Evolutionary conservation across 2,329 filamentous ascomycete species (phyloP), one percentile per base, ranked within the genome.

Genomic region (Diaporthe helianthi): DNA sequence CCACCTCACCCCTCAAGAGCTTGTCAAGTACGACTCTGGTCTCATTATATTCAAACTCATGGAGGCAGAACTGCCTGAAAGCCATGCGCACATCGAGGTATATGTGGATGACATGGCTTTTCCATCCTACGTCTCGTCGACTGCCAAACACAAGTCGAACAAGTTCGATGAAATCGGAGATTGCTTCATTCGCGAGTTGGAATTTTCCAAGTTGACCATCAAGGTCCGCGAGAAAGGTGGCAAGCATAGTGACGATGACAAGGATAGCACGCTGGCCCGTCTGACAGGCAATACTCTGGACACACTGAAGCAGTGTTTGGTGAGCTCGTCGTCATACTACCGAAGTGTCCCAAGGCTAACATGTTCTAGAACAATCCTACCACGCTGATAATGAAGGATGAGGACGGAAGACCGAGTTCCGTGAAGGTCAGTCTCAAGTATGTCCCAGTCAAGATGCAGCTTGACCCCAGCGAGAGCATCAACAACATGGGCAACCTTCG

Each of bases 401-500:
- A 92, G 22, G 87, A 95, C 51, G 94, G 94, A 64, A 86, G 87
- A 69, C 80, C 90, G 31, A 94, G 89, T 82, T 94, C 90, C 76
- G 86, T 99, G 77, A 97, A 91, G 74, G 92, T 99, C 77, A 97
- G 92, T 82, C 87, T 98, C 76, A 97, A 97, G 80, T 99, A 97
- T 78, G 90, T 99, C 29, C 96, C 96, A 0, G 90, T 98, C 71
- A 90, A 93, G 82, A 99, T 99, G 96, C 85, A 90, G 68, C 91
- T 99, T 60, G 94, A 99, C 76, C 92, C 96, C 0, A 93, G 90
- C 75, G 96, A 99, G 81, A 98, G 94, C 76, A 97, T 99, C 85
- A 98, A 98, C 87, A 99, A 99, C 81, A 97, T 97, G 89, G 96
- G 96, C 70, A 94, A 90, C 69, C 89, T 99, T 26, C 92, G 94